Evolutionary conservation across 2,329 filamentous ascomycete genomes (phyloP).

Genomic region (Nemania sp.): DNA sequence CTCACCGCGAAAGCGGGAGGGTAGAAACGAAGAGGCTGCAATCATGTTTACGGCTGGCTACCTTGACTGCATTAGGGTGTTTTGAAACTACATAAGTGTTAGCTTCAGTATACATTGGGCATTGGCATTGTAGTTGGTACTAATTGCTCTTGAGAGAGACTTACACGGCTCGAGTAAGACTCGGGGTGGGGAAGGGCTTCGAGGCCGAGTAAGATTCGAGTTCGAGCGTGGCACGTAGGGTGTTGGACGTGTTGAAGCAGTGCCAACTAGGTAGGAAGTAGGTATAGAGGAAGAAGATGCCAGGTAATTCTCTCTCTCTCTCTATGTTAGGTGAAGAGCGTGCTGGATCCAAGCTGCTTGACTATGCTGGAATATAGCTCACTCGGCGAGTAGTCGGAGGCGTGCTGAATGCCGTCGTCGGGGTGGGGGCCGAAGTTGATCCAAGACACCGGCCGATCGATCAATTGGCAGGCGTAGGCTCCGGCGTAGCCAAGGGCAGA

Average conservation of each 20-base stretch:
- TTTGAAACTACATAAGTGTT: slow-evolving; percentile 26
- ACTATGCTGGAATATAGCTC: slow-evolving; percentile 1
- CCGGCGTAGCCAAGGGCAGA: slow-evolving; percentile 18
- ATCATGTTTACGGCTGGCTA: slow-evolving; percentile 59
- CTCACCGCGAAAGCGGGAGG: slow-evolving; percentile 72
- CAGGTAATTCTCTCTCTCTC: too few relatives aligned
- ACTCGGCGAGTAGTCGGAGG: slow-evolving; percentile 29
- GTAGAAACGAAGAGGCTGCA: slow-evolving; percentile 66
- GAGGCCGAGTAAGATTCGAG: background rate
- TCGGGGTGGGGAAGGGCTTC: background rate
- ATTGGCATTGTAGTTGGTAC: background rate
- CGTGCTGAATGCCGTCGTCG: slow-evolving; percentile 4
- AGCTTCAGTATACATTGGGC: slow-evolving; percentile 14
- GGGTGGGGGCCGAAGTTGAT: slow-evolving; percentile 25
- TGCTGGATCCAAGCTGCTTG: background rate
- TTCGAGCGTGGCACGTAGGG: background rate
- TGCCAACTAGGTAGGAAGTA: slow-evolving; percentile 16
- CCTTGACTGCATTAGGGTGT: slow-evolving; percentile 53
- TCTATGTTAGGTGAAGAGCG: background rate
- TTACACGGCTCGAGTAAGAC: slow-evolving; percentile 17
- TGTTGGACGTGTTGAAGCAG: slow-evolving; percentile 29
- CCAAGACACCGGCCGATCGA: slow-evolving; percentile 17
- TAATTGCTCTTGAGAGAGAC: background rate
- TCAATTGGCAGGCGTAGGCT: slow-evolving; percentile 26
- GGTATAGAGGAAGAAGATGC: background rate